A percentile compares a stretch with the other conserved stretches of the same genome.
phyloP scores from a whole-genome alignment of 2,329 filamentous ascomycete species.

The Capronia epimyces region DNA sequence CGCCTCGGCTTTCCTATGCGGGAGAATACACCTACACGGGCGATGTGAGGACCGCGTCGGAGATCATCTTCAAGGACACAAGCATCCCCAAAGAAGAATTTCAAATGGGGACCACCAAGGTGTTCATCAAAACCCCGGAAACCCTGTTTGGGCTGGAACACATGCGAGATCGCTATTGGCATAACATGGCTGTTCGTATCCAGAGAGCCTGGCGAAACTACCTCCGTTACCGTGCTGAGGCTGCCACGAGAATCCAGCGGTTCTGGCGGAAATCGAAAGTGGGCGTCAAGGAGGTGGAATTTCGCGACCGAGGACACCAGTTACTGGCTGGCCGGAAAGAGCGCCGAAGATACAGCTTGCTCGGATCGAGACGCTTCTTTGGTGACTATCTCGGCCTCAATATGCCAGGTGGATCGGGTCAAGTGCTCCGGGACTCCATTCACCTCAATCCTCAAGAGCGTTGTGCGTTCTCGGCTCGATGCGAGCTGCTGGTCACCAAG shows the following conservation, averaged over 20 bases:
- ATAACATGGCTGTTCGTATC: constrained; percentile 98
- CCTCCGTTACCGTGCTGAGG: constrained; percentile 84
- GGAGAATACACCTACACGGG: constrained; percentile 96
- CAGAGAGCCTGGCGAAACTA: constrained; percentile 97
- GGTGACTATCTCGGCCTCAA: constrained; percentile 92
- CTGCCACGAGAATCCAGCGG: constrained; percentile 85
- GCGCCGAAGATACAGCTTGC: constrained; percentile 78
- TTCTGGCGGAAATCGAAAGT: constrained; percentile 93
- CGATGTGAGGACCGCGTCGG: constrained; percentile 77
- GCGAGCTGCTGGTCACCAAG: constrained; percentile 84
- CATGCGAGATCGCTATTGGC: constrained; percentile 97
- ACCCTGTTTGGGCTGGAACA: constrained; percentile 94
- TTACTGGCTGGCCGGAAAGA: constrained; percentile 83
- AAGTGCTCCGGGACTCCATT: constrained; percentile 70
- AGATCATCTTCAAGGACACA: constrained; percentile 91
- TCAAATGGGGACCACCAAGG: constrained; percentile 94
- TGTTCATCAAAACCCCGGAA: constrained; percentile 96
- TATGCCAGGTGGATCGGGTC: constrained; percentile 70
- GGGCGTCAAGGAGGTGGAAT: constrained; percentile 79
- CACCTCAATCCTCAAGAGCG: constrained; percentile 67
- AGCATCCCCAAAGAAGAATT: constrained; percentile 93
- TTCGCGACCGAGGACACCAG: constrained; percentile 81
- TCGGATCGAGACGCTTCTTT: constrained; percentile 86
- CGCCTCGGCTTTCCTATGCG: constrained; percentile 89
- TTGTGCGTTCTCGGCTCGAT: constrained; percentile 82